Evolutionary conservation across 2,329 filamentous ascomycete genomes (phyloP).

Genomic region (Ophiostoma perfectum): DNA sequence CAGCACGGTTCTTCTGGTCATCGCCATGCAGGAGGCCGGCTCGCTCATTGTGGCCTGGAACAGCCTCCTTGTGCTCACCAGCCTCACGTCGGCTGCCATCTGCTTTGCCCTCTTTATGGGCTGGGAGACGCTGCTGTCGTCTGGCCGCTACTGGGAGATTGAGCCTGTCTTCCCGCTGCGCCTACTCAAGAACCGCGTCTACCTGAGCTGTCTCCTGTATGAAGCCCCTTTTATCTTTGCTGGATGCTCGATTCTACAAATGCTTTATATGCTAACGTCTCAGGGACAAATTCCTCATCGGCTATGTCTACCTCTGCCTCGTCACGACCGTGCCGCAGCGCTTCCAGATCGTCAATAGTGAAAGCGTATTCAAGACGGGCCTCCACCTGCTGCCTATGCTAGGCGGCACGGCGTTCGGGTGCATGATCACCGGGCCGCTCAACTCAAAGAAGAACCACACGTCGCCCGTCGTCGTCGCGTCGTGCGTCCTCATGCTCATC

Average conservation of each 20-base stretch:
- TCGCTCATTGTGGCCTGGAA: slow-evolving; percentile 48
- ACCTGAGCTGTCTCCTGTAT: slow-evolving; percentile 46
- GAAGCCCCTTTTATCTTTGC: not conserved
- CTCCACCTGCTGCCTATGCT: slow-evolving; percentile 55
- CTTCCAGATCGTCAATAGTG: slow-evolving; percentile 54
- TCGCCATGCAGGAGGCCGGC: slow-evolving; percentile 53
- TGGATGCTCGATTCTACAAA: no score
- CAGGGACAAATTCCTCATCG: slow-evolving; percentile 50
- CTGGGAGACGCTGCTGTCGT: slow-evolving; percentile 48
- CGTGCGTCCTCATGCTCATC: slow-evolving; percentile 48
- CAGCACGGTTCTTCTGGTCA: slow-evolving; percentile 51
- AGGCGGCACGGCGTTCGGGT: slow-evolving; percentile 51
- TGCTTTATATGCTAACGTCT: not conserved
- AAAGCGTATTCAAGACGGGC: slow-evolving; percentile 50
- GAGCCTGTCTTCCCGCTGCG: slow-evolving; percentile 53
- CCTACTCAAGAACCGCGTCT: slow-evolving; percentile 45
- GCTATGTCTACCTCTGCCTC: slow-evolving; percentile 54
- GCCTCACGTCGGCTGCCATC: slow-evolving; percentile 44
- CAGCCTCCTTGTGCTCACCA: slow-evolving; percentile 45
- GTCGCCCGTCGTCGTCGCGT: slow-evolving; percentile 45
- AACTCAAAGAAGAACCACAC: slow-evolving; percentile 52
- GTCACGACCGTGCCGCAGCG: slow-evolving; percentile 55
- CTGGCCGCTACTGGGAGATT: slow-evolving; percentile 36
- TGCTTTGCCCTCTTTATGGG: slow-evolving; percentile 45
- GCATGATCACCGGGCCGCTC: slow-evolving; percentile 49